Conservation (phyloP, 2,329 filamentous ascomycete genomes). For the Teratosphaeria destructans region DNA sequence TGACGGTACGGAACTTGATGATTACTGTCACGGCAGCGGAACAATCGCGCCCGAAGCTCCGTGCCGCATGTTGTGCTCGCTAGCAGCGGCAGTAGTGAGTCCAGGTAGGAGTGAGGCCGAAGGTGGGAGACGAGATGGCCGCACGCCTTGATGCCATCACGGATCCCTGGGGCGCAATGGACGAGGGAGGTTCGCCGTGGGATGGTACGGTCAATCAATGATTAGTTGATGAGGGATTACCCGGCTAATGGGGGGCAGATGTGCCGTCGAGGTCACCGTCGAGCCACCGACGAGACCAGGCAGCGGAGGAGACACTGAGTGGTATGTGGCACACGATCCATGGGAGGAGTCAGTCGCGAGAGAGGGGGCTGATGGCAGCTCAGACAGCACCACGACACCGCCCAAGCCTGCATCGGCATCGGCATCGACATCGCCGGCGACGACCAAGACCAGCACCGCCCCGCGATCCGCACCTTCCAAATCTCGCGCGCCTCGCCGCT, state of each 20-base stretch:
- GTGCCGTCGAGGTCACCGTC: background rate
- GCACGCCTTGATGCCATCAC: background rate
- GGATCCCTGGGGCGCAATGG: slow-evolving; percentile 3
- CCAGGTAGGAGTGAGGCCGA: background rate
- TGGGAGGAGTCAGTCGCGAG: background rate
- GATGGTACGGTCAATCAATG: background rate
- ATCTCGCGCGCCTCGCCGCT: slow-evolving; percentile 45
- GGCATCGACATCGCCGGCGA: slow-evolving; percentile 7
- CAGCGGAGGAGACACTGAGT: background rate
- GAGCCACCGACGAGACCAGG: background rate
- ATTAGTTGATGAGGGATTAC: background rate
- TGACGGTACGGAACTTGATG: no score
- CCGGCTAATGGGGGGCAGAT: background rate
- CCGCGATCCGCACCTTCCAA: slow-evolving; percentile 22
- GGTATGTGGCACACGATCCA: background rate
- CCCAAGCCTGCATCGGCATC: slow-evolving; percentile 2
- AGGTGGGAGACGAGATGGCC: background rate
- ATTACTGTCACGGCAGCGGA: background rate
- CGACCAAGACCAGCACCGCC: slow-evolving; percentile 9
- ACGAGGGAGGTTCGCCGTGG: slow-evolving; percentile 4
- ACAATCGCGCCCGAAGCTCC: background rate
- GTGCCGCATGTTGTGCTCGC: background rate
- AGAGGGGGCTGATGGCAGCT: background rate
- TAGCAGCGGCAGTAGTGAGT: background rate
- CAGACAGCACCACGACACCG: background rate